Evolutionary conservation across 768 basidiomycete genomes (phyloP), one percentile per base, ranked within the genome.

Genomic region (Rhizopogon vinicolor): DNA sequence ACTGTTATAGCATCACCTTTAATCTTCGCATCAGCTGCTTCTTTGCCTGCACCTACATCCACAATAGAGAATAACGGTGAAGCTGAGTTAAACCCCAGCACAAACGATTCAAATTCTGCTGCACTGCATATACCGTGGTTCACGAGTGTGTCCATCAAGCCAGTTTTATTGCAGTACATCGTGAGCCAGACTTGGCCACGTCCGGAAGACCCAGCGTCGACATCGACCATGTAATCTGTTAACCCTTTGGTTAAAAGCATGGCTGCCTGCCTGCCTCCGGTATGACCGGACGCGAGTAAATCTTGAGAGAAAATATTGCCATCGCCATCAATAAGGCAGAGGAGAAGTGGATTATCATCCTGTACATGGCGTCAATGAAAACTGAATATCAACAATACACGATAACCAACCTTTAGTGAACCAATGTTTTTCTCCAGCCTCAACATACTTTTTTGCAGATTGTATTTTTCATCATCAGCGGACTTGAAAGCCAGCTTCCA

Each of bases 1-100:
- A 40, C 31, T 29, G 22, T 52, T 8, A 39, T 33, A 10, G 12
- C 33, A 14, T 45, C 25, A 73, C 75, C 68, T 68, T 75, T 71
- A 58, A 75, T 67, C 74, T 70, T 79, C 41, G 69, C 64, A 58
- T 75, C 72, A 6, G 75, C 75, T 44, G 73, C 72, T 54, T 78
- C 75, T 55, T 76, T 77, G 12, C 73, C 72, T n/a, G 48, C 60
- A 3, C 76, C 76, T 37, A 74, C 75, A 62, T 77, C 75, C 13
- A 74, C 70, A 39, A 77, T 65, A 18, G 70, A 72, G 67, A 75
- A 75, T 52, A 73, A 59, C 13, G 74, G 74, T 3, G 72, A 68
- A 7, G 75, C 69, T 58, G 74, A 70, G 56, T 71, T 75, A 58
- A 77, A 75, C 13, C 75, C 74, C 42, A 67, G 50, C 16, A 73